These are phyloP conservation scores for Pseudodiploospora longispora DNA, from an alignment of 2,329 filamentous ascomycete species.

Conservation along the genomic window DNA sequence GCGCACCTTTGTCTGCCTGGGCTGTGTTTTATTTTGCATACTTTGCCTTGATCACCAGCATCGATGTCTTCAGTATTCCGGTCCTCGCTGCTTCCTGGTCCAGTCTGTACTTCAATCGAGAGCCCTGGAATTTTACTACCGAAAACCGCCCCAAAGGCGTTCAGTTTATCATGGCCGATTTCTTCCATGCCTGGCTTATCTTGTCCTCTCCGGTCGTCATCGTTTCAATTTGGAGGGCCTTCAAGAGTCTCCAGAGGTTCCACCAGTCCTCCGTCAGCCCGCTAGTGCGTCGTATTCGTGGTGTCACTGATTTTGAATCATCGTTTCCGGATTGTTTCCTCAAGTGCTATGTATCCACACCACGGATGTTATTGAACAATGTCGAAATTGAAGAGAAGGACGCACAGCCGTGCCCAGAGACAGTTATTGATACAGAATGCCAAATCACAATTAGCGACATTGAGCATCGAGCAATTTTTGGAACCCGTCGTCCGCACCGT, in stretches of 20 bases:
- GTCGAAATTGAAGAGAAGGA: neutral
- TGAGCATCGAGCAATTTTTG: neutral
- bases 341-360: conserved; percentile 8
- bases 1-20: conserved; percentile 1
- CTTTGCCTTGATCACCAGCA: conserved; percentile 3
- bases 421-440: neutral
- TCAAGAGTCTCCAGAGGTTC: conserved; percentile 2
- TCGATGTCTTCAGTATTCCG: conserved; percentile 1
- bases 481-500: conserved; percentile 1
- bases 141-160: conserved; percentile 5
- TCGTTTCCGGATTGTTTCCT: conserved; percentile 4
- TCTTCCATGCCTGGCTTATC: conserved; percentile 6
- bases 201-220: conserved; percentile 5
- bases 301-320: conserved; percentile 4
- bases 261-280: neutral
- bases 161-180: conserved; percentile 3
- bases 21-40: conserved; percentile 1
- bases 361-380: conserved; percentile 2
- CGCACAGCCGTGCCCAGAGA: neutral
- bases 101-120: conserved; percentile 2
- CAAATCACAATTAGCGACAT: neutral
- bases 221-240: conserved; percentile 1
- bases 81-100: conserved; percentile 6
- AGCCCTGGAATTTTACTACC: conserved; percentile 4
- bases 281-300: conserved; percentile 5